Evolutionary conservation across 2,329 filamentous ascomycete genomes (phyloP), one percentile per base, ranked within the genome.

Genomic region (Fusarium subglutinans): DNA sequence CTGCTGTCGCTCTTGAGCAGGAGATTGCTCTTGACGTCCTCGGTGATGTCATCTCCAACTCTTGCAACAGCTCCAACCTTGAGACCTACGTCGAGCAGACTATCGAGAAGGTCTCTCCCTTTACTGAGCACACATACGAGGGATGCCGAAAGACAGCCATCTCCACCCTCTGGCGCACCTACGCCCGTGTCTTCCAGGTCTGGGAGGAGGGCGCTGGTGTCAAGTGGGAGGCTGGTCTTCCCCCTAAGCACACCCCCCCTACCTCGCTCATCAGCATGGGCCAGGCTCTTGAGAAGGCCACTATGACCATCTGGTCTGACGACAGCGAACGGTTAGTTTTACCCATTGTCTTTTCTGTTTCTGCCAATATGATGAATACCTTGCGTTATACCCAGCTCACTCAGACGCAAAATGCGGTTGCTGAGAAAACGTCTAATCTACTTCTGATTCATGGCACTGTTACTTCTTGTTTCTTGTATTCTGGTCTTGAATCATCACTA

Each of bases 301-400:
- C 96, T 30, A 87, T 98, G 80, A 91, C 90, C 74, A 87, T 96
- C 75, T 98, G 96, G 94, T 87, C 92, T 73, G 94, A 97, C 77
- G 96, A 99, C 84, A 90, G 91, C 81, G 96, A 99, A 84, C 91
- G 95, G 95, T 98, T 93, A 81, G 96, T 94, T 75, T 24, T 37
- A 18, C 33, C 50, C 56, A 43, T 70, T 70, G 58, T 63, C 30
- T 63, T 65, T 66, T 72, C 67, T 71, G 64, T 72, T 78, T 63
- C 58, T 75, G 58, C 80, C 82, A 81, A 84, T 80, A 92, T 94
- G 95, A 98, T 98, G 95, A 98, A 68, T 87, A 90, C 87, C 84
- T 86, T 90, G 91, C 94, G 94, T 95, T 95, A 96, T 90, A 96
- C 96, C 95, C 95, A 98, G 95, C 95, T 98, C 96, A 98, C 95